Conservation (phyloP, 352 stramenopile genomes). For the Chrysophaeum taylorii region DNA sequence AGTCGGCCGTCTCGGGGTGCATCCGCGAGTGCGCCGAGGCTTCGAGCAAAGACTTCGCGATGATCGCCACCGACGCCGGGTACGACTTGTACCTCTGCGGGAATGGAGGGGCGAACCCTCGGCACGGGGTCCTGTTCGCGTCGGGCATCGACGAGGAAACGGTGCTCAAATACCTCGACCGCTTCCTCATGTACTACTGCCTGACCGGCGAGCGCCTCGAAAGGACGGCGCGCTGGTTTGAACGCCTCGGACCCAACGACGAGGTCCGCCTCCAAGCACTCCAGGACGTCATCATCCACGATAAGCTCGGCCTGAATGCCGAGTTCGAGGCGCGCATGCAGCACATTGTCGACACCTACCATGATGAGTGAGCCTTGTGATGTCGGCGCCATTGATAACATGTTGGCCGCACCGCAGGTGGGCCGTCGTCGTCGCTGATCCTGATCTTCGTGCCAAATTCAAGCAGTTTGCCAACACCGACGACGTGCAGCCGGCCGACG, state of each 20-base stretch:
- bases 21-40: slow-evolving; percentile 78
- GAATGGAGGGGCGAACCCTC: slow-evolving; percentile 64
- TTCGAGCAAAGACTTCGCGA: slow-evolving; percentile 78
- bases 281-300: slow-evolving; percentile 68
- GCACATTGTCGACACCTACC: slow-evolving; percentile 75
- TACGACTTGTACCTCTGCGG: slow-evolving; percentile 80
- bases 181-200: slow-evolving; percentile 80
- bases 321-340: slow-evolving; percentile 68
- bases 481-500: slow-evolving; percentile 53
- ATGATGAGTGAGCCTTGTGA: slow-evolving; percentile 61
- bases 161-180: slow-evolving; percentile 70
- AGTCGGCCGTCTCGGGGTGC: slow-evolving; percentile 72
- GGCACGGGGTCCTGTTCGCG: slow-evolving; percentile 65
- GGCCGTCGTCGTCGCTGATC: slow-evolving; percentile 74
- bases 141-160: slow-evolving; percentile 59
- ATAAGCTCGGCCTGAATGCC: slow-evolving; percentile 68
- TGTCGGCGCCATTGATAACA: background rate
- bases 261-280: slow-evolving; percentile 32
- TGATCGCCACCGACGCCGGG: slow-evolving; percentile 76
- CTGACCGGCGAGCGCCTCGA: slow-evolving; percentile 71
- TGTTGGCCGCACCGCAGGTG: too few relatives aligned
- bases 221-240: slow-evolving; percentile 73
- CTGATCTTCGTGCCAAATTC: slow-evolving; percentile 61
- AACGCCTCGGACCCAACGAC: slow-evolving; percentile 61
- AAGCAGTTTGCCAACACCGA: slow-evolving; percentile 77